Base-by-base conservation (phyloP, 345 rosid genomes). In the Murraya paniculata region DNA sequence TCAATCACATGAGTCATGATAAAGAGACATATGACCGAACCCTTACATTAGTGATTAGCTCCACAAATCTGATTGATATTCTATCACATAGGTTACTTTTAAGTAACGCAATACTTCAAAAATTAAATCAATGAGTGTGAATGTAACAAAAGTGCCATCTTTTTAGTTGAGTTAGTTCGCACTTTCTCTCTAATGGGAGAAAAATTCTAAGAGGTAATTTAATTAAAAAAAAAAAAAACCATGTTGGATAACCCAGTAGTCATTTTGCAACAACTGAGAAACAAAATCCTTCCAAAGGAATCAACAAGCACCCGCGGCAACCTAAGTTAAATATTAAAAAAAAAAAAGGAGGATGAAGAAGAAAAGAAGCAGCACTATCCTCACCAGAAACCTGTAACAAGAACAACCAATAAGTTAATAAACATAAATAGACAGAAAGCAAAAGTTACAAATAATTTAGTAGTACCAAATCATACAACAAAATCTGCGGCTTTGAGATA, bases 341-440 rank as follows among this genome's bases (percentile, higher is more conserved):
- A 39, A 7, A 39, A 1, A 4, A 4, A 50, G 50, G 50, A 45
- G 18, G 50, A 45, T 45, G 50, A 45, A 45, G 18, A 45, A 45
- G 50, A 18, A 16, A 53, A 65, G 69, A 36, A 66, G 30, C 24
- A 10, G 38, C 64, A 21, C 11, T 74, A 28, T 39, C 69, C 41
- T 45, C 77, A 27, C 24, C 65, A 2, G 59, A 61, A 61, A 41
- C 77, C 69, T 60, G 77, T 41, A 53, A 74, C 58, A 38, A 48
- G 7, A 58, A 53, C 27, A 56, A 38, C 22, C 30, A 27, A 31
- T 7, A 5, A 35, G 31, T 11, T 55, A 19, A 11, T 68, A 68
- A 68, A 24, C 72, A 67, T n/a, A 38, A 22, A 71, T 53, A 53
- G 57, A 16, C 57, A 19, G 2, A 18, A 45, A 45, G 16, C 50